Evolutionary conservation across 2,329 filamentous ascomycete species (phyloP).

Genomic region (Sarocladium oryzae): DNA sequence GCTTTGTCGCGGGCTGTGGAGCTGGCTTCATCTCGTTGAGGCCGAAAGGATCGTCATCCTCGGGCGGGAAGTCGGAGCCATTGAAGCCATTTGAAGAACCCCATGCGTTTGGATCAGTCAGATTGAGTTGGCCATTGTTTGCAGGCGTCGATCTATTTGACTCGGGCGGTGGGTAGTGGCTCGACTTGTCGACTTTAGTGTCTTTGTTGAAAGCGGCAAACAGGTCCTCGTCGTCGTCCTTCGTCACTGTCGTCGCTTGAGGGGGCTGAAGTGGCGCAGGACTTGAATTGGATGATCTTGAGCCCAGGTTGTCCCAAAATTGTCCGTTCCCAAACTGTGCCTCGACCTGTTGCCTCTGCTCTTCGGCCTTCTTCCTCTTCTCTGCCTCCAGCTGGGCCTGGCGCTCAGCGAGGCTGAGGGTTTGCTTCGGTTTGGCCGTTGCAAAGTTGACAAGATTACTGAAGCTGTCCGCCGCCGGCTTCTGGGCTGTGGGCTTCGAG

Average conservation of each 20-base stretch:
- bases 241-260: conserved; percentile 11
- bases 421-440: conserved; percentile 54
- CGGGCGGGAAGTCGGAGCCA: conserved; percentile 37
- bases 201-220: conserved; percentile 62
- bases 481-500: conserved; percentile 41
- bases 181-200: conserved; percentile 61
- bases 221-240: conserved; percentile 51
- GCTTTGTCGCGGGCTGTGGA: conserved; percentile 16
- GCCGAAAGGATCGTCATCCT: conserved; percentile 88
- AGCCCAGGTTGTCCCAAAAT: conserved; percentile 70
- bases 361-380: conserved; percentile 66
- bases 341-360: conserved; percentile 64
- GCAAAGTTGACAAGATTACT: conserved; percentile 64
- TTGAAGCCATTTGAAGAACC: conserved; percentile 13
- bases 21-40: conserved; percentile 55
- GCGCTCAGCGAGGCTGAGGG: conserved; percentile 71
- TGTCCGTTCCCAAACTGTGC: conserved; percentile 69
- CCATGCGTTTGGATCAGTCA: conserved; percentile 51
- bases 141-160: conserved; percentile 40
- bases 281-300: conserved; percentile 32
- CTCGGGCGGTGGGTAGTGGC: conserved; percentile 52
- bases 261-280: conserved; percentile 19
- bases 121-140: conserved; percentile 37
- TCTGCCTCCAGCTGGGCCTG: conserved; percentile 60
- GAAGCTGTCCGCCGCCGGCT: conserved; percentile 64